Evolutionary conservation across 768 basidiomycete genomes (phyloP).

Genomic region (Serendipita vermifera): DNA sequence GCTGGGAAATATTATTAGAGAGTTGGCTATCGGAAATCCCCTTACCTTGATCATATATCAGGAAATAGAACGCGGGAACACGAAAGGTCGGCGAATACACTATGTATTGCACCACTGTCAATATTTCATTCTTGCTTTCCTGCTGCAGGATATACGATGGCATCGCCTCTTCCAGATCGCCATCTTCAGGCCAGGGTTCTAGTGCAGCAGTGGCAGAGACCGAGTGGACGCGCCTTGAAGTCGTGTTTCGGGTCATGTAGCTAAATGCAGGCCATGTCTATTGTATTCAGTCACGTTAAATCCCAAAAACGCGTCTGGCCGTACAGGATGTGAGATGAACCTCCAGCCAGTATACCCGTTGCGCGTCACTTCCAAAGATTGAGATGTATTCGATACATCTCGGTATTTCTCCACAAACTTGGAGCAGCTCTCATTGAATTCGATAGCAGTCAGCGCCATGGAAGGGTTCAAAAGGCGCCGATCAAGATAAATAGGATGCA

Average conservation of each 20-base stretch:
- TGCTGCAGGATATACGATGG: constrained; percentile 9
- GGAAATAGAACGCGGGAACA: constrained; percentile 78
- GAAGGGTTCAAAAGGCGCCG: too few relatives aligned
- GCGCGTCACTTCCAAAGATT: neutral
- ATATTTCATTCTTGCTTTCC: constrained; percentile 18
- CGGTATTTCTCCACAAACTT: constrained; percentile 3
- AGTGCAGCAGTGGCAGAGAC: constrained; percentile 17
- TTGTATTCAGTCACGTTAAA: neutral
- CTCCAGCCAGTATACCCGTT: constrained; percentile 32
- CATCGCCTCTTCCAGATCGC: neutral
- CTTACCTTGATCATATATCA: constrained; percentile 54
- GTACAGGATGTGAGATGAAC: constrained; percentile 49
- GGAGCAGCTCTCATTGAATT: neutral
- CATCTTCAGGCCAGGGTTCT: constrained; percentile 13
- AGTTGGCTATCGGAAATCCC: constrained; percentile 1
- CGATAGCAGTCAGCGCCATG: neutral
- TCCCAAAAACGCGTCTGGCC: constrained; percentile 17
- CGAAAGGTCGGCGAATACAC: constrained; percentile 67
- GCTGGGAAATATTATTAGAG: constrained; percentile 29
- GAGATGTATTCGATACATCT: neutral
- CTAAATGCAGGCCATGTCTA: constrained; percentile 32
- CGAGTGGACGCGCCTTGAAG: neutral
- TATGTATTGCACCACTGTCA: constrained; percentile 49
- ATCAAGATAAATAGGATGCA: too few relatives aligned
- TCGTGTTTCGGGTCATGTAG: constrained; percentile 32